Percentiles rank a stretch among this genome's conserved stretches.
phyloP scores from a whole-genome alignment of 2,329 filamentous ascomycete species.

The Chaetomiaceae sp. region DNA sequence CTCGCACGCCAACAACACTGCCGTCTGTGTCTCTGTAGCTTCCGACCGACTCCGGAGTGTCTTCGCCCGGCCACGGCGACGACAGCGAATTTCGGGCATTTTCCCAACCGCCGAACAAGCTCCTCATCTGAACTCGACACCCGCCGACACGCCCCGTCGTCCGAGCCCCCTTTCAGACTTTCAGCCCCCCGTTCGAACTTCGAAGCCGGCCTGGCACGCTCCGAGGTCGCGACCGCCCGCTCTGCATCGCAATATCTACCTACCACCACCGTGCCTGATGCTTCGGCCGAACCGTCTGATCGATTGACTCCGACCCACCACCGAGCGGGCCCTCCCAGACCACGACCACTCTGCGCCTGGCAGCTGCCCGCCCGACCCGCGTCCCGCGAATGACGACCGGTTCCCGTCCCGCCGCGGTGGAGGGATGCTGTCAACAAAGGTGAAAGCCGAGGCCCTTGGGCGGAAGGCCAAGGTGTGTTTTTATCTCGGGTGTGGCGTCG shows the following conservation, averaged over 20 bases:
- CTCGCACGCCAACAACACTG: background rate
- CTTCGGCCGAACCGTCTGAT: background rate
- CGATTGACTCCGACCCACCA: conserved; percentile 5
- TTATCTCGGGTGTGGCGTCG: background rate
- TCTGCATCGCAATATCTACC: background rate
- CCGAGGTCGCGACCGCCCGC: background rate
- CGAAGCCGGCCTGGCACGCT: background rate
- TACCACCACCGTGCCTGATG: background rate
- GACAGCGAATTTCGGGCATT: too few species aligned
- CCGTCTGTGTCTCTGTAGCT: too few species aligned
- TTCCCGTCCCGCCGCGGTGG: conserved; percentile 23
- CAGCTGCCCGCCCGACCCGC: too few species aligned
- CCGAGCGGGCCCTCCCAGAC: background rate
- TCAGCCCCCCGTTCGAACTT: background rate
- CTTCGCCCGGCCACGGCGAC: too few species aligned
- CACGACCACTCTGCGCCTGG: too few species aligned
- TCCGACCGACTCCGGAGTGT: too few species aligned
- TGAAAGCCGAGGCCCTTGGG: conserved; percentile 53
- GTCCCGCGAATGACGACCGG: conserved; percentile 23
- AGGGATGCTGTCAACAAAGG: conserved; percentile 51
- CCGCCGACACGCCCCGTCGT: background rate
- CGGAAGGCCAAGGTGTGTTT: conserved; percentile 55
- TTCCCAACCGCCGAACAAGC: too few species aligned
- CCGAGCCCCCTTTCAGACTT: too few species aligned
- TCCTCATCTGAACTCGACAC: too few species aligned